These are phyloP conservation scores for Bacidia gigantensis DNA, from an alignment of 495 filamentous ascomycete species.

Conservation along the genomic window DNA sequence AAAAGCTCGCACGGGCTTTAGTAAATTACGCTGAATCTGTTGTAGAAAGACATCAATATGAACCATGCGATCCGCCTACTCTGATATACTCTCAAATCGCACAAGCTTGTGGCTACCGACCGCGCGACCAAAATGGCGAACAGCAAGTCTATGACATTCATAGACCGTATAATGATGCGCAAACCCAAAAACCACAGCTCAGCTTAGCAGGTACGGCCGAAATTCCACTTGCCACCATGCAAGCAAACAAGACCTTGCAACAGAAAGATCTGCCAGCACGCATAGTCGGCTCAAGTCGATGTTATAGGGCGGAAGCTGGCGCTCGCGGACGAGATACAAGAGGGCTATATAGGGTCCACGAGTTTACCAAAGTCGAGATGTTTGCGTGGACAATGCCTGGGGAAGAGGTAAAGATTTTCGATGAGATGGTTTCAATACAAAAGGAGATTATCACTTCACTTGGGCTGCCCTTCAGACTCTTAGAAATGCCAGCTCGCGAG, in stretches of 20 bases:
- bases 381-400: conserved; percentile 69
- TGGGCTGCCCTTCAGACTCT: conserved; percentile 69
- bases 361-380: conserved; percentile 97
- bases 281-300: conserved; percentile 67
- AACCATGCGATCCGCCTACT: conserved; percentile 65
- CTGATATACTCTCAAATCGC: conserved; percentile 88
- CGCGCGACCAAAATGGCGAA: conserved; percentile 78
- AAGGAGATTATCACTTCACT: conserved; percentile 63
- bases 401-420: conserved; percentile 41
- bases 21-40: conserved; percentile 68
- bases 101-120: conserved; percentile 82
- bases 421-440: conserved; percentile 75
- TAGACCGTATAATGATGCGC: conserved; percentile 43
- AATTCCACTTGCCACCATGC: conserved; percentile 86
- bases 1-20: conserved; percentile 82
- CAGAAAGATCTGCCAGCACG: conserved; percentile 55
- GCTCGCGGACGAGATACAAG: conserved; percentile 80
- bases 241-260: conserved; percentile 56
- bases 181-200: conserved; percentile 47
- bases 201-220: conserved; percentile 80
- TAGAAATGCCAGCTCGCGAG: conserved; percentile 84
- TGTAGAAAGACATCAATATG: conserved; percentile 58
- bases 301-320: conserved; percentile 90
- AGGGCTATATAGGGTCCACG: conserved; percentile 94
- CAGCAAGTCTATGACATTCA: conserved; percentile 75